Evolutionary conservation across 345 rosid genomes (phyloP), one percentile per base, ranked within the genome.

Genomic region (Brassica rapa): DNA sequence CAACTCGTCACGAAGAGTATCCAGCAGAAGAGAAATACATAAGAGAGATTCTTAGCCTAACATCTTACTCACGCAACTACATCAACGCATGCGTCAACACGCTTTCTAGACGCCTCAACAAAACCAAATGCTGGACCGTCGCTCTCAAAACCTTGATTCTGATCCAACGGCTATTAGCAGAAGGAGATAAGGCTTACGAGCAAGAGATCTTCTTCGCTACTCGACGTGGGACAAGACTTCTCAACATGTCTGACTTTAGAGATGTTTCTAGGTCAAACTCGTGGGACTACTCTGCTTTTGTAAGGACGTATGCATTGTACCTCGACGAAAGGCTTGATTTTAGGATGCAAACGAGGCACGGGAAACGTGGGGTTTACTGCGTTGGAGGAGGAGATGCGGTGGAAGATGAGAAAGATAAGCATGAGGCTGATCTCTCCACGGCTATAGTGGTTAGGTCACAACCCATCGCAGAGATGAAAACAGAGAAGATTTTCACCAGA

Each of bases 141-240:
- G 98, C 98, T 0, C 80, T 94, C 27, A 94, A 92, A 78, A 88
- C 98, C 1, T 84, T 94, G 8, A 82, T 89, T 24, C 32, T 94
- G 63, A 75, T 94, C 76, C 98, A 94, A 23, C 79, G 93, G 1
- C 79, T 92, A 12, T 80, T 92, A 0, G 73, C 82, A 0, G 93
- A 90, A n/a, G 98, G 98, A 0, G 98, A 91, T 70, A 87, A 87
- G 0, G 88, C 89, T 0, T 92, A 88, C 25, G 93, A 91, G 80
- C 96, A 94, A 59, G 98, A 94, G 90, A 86, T 94, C 12, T 91
- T 92, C 87, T 91, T 94, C n/a, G 86, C 98, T 0, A 94, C 98
- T 0, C 84, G 97, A 67, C 86, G 88, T 1, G 98, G 98, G 7
- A 92, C 96, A 1, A 84, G 98, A 3, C 80, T 94, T 19, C 90